phyloP scores from a whole-genome alignment of 345 rosid species.

The Ceriops zippeliana region DNA sequence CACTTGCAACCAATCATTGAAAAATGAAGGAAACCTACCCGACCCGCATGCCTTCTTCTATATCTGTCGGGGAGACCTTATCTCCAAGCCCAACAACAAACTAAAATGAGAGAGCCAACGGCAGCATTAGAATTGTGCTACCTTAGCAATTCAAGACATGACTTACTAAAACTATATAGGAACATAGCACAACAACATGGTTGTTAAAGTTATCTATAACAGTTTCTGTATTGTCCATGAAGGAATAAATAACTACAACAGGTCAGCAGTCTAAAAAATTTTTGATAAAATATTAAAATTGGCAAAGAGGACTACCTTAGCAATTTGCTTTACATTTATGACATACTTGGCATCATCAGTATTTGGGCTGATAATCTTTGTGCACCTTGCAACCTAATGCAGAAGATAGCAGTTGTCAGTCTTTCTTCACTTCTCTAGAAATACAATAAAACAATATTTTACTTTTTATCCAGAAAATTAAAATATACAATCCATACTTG shows the following conservation, averaged over 20 bases:
- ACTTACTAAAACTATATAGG: neutral
- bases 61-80: constrained; percentile 93
- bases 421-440: neutral
- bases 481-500: constrained; percentile 32
- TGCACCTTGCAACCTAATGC: constrained; percentile 85
- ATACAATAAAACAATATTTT: neutral
- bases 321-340: constrained; percentile 94
- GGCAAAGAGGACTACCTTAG: too few relatives aligned
- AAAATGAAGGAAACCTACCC: constrained; percentile 50
- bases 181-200: neutral
- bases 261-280: too few relatives aligned
- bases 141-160: neutral
- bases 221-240: neutral
- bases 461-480: neutral
- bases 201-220: neutral
- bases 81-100: constrained; percentile 98
- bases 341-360: constrained; percentile 96
- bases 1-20: too few relatives aligned
- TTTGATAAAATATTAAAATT: too few relatives aligned
- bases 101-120: constrained; percentile 28
- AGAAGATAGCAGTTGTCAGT: constrained; percentile 17
- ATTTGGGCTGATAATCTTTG: constrained; percentile 91
- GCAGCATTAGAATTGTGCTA: neutral
- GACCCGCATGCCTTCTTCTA: constrained; percentile 98
- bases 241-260: constrained; percentile 19